phyloP scores from a whole-genome alignment of 768 basidiomycete species.

The Tulasnella sp. region DNA sequence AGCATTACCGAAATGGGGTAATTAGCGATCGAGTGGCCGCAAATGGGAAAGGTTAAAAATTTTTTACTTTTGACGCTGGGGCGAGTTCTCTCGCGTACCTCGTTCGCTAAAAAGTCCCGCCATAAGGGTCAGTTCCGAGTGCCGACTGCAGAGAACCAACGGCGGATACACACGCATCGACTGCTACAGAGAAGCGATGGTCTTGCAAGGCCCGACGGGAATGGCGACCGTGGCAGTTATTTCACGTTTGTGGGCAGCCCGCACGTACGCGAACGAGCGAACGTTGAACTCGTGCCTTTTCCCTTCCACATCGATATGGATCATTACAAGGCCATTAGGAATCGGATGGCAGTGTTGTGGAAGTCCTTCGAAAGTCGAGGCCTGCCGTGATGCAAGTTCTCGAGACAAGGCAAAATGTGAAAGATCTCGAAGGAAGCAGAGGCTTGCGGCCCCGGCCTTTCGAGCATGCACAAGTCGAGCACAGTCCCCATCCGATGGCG shows the following conservation, averaged over 20 bases:
- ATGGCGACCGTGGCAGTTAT: background rate
- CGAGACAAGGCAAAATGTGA: background rate
- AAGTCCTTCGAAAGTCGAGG: constrained; percentile 10
- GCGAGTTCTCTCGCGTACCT: background rate
- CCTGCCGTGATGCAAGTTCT: background rate
- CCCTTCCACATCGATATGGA: background rate
- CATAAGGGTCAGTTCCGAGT: background rate
- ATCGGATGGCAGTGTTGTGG: background rate
- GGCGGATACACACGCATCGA: background rate
- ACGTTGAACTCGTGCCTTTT: background rate
- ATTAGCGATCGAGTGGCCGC: background rate
- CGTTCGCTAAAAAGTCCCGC: background rate
- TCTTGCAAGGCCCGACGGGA: background rate
- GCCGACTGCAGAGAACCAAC: background rate
- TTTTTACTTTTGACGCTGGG: background rate
- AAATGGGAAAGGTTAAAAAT: background rate
- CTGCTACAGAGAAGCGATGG: background rate
- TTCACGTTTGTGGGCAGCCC: background rate
- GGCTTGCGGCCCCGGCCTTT: no score
- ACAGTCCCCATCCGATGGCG: no score
- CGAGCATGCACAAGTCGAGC: no score
- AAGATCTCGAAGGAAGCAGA: no score
- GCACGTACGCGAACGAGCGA: background rate
- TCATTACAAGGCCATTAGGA: background rate
- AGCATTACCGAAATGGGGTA: background rate